Evolutionary conservation across 768 basidiomycete species (phyloP).

Genomic region (Panellus pusillus): DNA sequence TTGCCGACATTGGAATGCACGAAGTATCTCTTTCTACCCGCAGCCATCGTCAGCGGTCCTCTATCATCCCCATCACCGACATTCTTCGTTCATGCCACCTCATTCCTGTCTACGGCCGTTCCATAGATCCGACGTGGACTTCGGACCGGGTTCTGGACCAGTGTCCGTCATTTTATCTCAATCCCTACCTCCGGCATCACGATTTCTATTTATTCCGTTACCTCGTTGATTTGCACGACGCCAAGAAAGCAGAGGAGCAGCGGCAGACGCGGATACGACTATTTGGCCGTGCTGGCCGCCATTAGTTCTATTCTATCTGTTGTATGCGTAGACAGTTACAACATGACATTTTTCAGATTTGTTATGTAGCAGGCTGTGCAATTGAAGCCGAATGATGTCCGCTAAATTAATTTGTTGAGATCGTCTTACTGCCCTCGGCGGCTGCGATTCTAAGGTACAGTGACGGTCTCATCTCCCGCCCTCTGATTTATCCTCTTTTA

Average conservation of each 20-base stretch:
- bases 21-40: constrained; percentile 17
- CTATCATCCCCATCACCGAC: constrained; percentile 24
- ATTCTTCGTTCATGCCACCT: constrained; percentile 31
- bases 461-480: too few species aligned
- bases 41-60: constrained; percentile 10
- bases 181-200: constrained; percentile 21
- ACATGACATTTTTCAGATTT: too few species aligned
- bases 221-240: constrained; percentile 2
- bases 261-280: background rate
- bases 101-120: constrained; percentile 21
- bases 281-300: too few species aligned
- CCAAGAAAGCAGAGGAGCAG: background rate
- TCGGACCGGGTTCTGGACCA: constrained; percentile 24
- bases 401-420: too few species aligned
- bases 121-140: constrained; percentile 22
- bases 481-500: too few species aligned
- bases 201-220: constrained; percentile 27
- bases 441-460: too few species aligned
- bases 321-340: too few species aligned
- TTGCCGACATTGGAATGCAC: constrained; percentile 20
- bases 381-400: too few species aligned
- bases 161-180: constrained; percentile 25
- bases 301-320: too few species aligned
- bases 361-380: too few species aligned
- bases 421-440: too few species aligned